Conservation (phyloP, 1,139 yeast species). For the Blastobotrys malaysiensis region DNA sequence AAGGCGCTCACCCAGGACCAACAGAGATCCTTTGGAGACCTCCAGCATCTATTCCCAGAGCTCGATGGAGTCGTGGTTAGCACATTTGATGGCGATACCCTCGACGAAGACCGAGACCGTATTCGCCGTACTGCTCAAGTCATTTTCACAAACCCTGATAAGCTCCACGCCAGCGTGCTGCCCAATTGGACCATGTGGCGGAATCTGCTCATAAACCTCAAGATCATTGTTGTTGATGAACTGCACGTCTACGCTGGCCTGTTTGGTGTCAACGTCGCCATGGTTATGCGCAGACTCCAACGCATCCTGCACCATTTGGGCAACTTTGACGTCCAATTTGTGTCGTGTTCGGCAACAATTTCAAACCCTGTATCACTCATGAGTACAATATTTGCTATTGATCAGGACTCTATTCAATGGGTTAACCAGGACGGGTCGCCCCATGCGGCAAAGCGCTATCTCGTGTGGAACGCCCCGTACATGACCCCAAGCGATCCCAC, state of each 20-base stretch:
- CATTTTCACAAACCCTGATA: slow-evolving; percentile 91
- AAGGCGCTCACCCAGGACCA: slow-evolving; percentile 98
- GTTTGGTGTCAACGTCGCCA: slow-evolving; percentile 88
- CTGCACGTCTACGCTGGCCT: slow-evolving; percentile 84
- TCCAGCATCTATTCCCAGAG: slow-evolving; percentile 23
- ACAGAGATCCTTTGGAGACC: slow-evolving; percentile 56
- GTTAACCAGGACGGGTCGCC: slow-evolving; percentile 84
- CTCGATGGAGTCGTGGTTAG: slow-evolving; percentile 47
- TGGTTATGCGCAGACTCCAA: slow-evolving; percentile 71
- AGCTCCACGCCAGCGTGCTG: slow-evolving; percentile 76
- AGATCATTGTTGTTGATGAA: slow-evolving; percentile 78
- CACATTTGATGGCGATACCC: slow-evolving; percentile 94
- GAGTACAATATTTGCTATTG: slow-evolving; percentile 64
- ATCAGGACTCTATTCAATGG: slow-evolving; percentile 31
- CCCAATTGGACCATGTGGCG: slow-evolving; percentile 60
- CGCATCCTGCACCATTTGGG: slow-evolving; percentile 55
- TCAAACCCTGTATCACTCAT: slow-evolving; percentile 67
- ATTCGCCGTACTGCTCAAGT: slow-evolving; percentile 65
- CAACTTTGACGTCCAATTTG: slow-evolving; percentile 50
- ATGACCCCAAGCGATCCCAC: slow-evolving; percentile 54
- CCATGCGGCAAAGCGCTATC: slow-evolving; percentile 62
- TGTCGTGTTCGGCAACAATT: slow-evolving; percentile 93
- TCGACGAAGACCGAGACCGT: slow-evolving; percentile 43
- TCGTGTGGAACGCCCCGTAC: slow-evolving; percentile 80
- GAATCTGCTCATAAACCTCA: slow-evolving; percentile 55